phyloP scores from a whole-genome alignment of 331 rosid genomes.

The Malus hybrid region DNA sequence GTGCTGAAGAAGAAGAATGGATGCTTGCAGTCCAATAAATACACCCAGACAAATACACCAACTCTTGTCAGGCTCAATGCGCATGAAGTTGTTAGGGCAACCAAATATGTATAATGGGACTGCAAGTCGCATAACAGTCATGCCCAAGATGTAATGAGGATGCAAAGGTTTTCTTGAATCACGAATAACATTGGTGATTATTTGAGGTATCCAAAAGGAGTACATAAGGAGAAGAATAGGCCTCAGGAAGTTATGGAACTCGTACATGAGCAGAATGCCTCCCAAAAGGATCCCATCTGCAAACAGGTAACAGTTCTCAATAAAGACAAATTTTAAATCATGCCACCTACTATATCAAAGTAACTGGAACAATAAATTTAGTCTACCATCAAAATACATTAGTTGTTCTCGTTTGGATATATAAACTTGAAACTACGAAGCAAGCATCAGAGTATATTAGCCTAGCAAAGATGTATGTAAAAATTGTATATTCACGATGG shows the following conservation, averaged over 20 bases:
- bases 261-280: slow-evolving; percentile 88
- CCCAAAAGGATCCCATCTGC: slow-evolving; percentile 97
- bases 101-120: slow-evolving; percentile 80
- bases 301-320: background rate
- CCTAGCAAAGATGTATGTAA: too few species aligned
- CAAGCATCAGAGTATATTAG: too few species aligned
- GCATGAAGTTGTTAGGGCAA: slow-evolving; percentile 97
- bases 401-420: too few species aligned
- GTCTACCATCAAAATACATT: too few species aligned
- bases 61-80: slow-evolving; percentile 57
- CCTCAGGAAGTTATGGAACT: slow-evolving; percentile 73
- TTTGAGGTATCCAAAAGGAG: slow-evolving; percentile 94
- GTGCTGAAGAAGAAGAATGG: slow-evolving; percentile 84
- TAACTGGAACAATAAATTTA: too few species aligned
- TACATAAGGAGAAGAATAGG: slow-evolving; percentile 75
- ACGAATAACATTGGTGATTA: slow-evolving; percentile 68
- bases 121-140: slow-evolving; percentile 76
- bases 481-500: too few species aligned
- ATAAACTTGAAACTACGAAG: too few species aligned
- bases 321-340: too few species aligned
- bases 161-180: slow-evolving; percentile 95
- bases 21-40: slow-evolving; percentile 63
- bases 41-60: slow-evolving; percentile 69
- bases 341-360: too few species aligned
- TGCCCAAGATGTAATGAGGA: slow-evolving; percentile 80